These are phyloP conservation scores for Stevia rebaudiana DNA, from an alignment of 140 eudicot genomes.

Conservation along the genomic window DNA sequence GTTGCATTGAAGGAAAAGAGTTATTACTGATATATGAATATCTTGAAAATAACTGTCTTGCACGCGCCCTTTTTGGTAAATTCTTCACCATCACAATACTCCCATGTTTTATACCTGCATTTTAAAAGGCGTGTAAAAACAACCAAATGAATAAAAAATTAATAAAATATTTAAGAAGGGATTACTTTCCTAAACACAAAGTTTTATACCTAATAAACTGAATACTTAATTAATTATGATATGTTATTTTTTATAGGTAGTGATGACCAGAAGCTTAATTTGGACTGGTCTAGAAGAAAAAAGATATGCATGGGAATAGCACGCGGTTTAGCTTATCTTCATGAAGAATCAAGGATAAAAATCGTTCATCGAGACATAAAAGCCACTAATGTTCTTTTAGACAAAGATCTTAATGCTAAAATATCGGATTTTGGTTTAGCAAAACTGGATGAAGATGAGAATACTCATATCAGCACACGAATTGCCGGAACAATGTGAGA, in stretches of 20 bases:
- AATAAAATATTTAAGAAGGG: too few relatives aligned
- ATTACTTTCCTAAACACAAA: too few relatives aligned
- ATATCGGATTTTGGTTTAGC: constrained; percentile 76
- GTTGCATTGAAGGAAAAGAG: constrained; percentile 66
- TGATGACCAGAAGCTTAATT: constrained; percentile 40
- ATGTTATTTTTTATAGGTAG: constrained; percentile 28
- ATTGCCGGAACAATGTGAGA: constrained; percentile 77
- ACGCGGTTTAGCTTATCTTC: constrained; percentile 58
- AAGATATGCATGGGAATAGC: constrained; percentile 65
- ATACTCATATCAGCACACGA: constrained; percentile 69
- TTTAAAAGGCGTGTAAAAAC: too few relatives aligned
- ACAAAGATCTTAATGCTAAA: constrained; percentile 68
- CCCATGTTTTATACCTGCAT: too few relatives aligned
- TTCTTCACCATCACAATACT: constrained; percentile 1
- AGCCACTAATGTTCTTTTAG: constrained; percentile 63
- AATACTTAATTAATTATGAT: background rate
- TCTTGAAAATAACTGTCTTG: constrained; percentile 58
- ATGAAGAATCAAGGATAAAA: constrained; percentile 65
- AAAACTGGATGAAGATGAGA: constrained; percentile 68
- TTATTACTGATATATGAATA: constrained; percentile 55
- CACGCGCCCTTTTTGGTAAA: constrained; percentile 74
- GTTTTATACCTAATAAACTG: background rate
- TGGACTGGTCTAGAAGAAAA: constrained; percentile 62
- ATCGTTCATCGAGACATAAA: constrained; percentile 78
- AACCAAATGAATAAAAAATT: too few relatives aligned